These are phyloP conservation scores for Psilocybe cyanescens DNA, from an alignment of 768 basidiomycete genomes.

Conservation along the genomic window DNA sequence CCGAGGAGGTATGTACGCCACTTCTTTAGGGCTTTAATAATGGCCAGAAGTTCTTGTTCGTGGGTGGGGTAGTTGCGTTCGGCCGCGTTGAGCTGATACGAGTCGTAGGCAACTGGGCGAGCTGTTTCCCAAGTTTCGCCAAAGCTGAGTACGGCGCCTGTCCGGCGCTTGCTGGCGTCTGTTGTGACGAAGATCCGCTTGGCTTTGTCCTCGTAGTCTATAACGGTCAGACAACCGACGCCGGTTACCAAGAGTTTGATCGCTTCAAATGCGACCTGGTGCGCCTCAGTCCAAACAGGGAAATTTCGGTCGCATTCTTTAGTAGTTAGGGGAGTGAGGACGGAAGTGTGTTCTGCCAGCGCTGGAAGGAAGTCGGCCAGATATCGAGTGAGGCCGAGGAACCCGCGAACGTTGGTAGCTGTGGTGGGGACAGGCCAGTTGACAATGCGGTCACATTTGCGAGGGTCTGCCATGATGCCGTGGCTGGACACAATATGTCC, in stretches of 20 bases:
- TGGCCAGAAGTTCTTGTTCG: constrained; percentile 41
- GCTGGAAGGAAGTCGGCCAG: constrained; percentile 30
- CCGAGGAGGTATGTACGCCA: constrained; percentile 26
- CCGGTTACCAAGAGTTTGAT: constrained; percentile 30
- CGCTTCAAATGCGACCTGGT: constrained; percentile 27
- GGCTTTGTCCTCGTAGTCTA: constrained; percentile 18
- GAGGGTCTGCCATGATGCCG: constrained; percentile 31
- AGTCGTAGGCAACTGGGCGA: constrained; percentile 36
- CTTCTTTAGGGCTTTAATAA: constrained; percentile 32
- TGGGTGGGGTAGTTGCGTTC: constrained; percentile 38
- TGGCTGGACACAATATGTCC: constrained; percentile 32
- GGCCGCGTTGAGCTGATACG: constrained; percentile 24
- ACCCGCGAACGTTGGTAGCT: constrained; percentile 30
- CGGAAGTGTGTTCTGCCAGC: constrained; percentile 30
- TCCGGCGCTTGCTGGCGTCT: constrained; percentile 30
- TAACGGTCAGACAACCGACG: constrained; percentile 14
- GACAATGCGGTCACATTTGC: constrained; percentile 29
- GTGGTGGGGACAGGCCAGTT: constrained; percentile 34
- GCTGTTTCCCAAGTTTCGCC: constrained; percentile 33
- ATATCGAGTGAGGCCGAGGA: constrained; percentile 35
- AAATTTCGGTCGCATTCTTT: constrained; percentile 29
- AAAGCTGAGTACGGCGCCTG: constrained; percentile 32
- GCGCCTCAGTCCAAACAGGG: constrained; percentile 26
- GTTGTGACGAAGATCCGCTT: constrained; percentile 34
- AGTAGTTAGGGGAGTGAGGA: constrained; percentile 29